Evolutionary conservation across 1,284 basidiomycete species (phyloP).

Genomic region (Chiua sp.): DNA sequence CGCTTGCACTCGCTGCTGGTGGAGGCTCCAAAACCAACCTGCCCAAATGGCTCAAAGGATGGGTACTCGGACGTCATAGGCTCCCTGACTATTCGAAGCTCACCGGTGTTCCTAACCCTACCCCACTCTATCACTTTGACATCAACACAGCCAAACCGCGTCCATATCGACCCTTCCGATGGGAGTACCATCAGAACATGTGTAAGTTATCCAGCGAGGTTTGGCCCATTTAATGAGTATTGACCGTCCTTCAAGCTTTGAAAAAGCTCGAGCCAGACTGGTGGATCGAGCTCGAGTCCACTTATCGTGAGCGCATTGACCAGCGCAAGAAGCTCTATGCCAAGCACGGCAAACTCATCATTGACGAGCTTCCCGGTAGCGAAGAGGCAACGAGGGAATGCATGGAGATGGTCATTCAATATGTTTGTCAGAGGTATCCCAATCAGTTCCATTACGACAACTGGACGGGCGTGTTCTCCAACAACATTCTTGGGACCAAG

Average conservation of each 20-base stretch:
- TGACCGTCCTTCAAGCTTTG: slow-evolving; percentile 39
- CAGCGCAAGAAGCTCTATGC: slow-evolving; percentile 47
- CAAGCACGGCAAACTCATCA: slow-evolving; percentile 42
- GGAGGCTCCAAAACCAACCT: background rate
- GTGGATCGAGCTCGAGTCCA: slow-evolving; percentile 59
- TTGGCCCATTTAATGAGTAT: background rate
- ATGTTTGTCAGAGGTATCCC: slow-evolving; percentile 53
- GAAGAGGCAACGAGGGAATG: slow-evolving; percentile 49
- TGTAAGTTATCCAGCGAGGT: slow-evolving; percentile 37
- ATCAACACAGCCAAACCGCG: slow-evolving; percentile 47
- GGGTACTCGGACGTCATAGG: slow-evolving; percentile 6
- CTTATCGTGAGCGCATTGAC: slow-evolving; percentile 48
- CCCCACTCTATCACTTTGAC: slow-evolving; percentile 48
- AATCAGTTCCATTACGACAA: slow-evolving; percentile 45
- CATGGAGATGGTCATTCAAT: slow-evolving; percentile 56
- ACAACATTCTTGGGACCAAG: slow-evolving; percentile 45
- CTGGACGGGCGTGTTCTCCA: slow-evolving; percentile 43
- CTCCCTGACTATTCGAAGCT: slow-evolving; percentile 43
- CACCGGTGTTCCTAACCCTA: slow-evolving; percentile 48
- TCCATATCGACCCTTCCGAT: slow-evolving; percentile 58
- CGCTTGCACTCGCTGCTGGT: background rate
- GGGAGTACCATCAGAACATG: slow-evolving; percentile 60
- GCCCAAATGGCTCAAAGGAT: slow-evolving; percentile 14
- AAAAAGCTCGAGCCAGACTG: slow-evolving; percentile 54
- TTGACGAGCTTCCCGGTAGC: slow-evolving; percentile 48